Base-by-base conservation (phyloP, 306 rosid species). In the Herpetospermum pedunculosum region DNA sequence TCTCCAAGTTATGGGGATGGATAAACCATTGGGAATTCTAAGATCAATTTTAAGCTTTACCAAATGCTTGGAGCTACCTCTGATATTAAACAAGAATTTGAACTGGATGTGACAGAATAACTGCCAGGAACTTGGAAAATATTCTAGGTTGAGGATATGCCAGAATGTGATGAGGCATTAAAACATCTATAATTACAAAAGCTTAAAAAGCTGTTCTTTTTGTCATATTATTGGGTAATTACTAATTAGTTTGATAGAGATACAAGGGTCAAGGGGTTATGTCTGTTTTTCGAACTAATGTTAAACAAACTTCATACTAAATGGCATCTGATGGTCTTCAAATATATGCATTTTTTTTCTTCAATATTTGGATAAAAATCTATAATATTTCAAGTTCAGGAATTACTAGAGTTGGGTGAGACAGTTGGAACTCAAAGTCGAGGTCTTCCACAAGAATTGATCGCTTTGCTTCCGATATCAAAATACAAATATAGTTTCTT, bases 351-450 rank as follows among this genome's bases (percentile, higher is more conserved):
- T 29, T 5, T 30, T 7, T 44, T 1, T 28, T 59, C n/a, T 7
- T 43, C 9, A 69, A 44, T 69, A 44, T 15, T 26, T 43, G 73
- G 6, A 41, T 75, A 11, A 40, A 26, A 43, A 32, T 40, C 80
- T 73, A 2, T 16, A 35, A 32, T 29, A 57, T 69, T 75, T 77
- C 65, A 12, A 50, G 53, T 83, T 67, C 96, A 94, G 96, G 97
- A 92, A 86, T 82, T 94, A 77, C 89, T 95, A 16, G 96, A 95
- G 81, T 85, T 94, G 75, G 97, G 96, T 29, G 97, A 92, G 84
- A 81, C 89, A 10, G 99, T 91, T 73, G 99, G 96, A 82, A 89
- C 93, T 78, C 97, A 95, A 83, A 95, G 85, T 79, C 90, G 97
- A 54, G 99, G 99, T 79, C 97, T 95, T 75, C 87, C 99, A 38